phyloP scores from a whole-genome alignment of 78 protist genomes.

The Acrasis kona region DNA sequence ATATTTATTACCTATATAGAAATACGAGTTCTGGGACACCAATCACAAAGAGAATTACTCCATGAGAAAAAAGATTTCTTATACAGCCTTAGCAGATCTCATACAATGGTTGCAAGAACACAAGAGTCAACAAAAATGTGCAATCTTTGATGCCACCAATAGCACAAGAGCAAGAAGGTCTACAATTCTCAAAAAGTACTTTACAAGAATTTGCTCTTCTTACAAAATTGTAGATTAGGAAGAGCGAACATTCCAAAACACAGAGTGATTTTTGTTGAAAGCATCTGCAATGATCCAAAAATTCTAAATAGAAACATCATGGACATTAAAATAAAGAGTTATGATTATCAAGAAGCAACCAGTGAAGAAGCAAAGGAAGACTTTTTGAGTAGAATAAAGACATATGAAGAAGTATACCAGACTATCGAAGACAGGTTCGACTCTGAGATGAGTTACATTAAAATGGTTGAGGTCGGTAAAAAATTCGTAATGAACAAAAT shows the following conservation, averaged over 20 bases:
- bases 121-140: not conserved
- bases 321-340: constrained; percentile 29
- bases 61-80: not conserved
- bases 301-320: constrained; percentile 48
- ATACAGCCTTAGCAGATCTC: no score
- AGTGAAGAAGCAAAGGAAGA: not conserved
- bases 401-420: not conserved
- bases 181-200: constrained; percentile 14
- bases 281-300: constrained; percentile 32
- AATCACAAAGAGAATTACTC: not conserved
- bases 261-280: constrained; percentile 8
- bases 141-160: constrained; percentile 72
- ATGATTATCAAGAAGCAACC: not conserved
- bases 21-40: constrained; percentile 52
- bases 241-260: not conserved
- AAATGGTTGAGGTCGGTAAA: constrained; percentile 52
- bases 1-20: constrained; percentile 62
- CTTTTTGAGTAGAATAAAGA: not conserved
- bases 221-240: no score
- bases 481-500: constrained; percentile 39
- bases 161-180: constrained; percentile 46
- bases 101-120: not conserved
- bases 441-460: constrained; percentile 13
- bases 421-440: not conserved
- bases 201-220: constrained; percentile 15